These are phyloP conservation scores for Alternaria sp. DNA, from an alignment of 2,329 filamentous ascomycete species.

Conservation along the genomic window DNA sequence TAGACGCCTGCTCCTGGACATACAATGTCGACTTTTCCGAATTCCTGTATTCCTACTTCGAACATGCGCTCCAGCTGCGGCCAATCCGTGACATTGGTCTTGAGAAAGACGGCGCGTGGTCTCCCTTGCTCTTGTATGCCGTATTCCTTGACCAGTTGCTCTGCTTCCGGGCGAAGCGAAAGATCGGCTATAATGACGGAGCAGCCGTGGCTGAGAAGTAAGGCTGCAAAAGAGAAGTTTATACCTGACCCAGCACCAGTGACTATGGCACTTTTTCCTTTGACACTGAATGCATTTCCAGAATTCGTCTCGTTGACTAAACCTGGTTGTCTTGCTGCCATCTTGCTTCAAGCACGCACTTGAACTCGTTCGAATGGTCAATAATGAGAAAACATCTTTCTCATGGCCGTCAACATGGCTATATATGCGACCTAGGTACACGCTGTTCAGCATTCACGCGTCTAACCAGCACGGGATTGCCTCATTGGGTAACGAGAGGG, in stretches of 20 bases:
- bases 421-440: not conserved
- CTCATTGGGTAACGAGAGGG: constrained; percentile 21
- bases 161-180: constrained; percentile 55
- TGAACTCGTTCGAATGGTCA: not conserved
- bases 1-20: constrained; percentile 59
- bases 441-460: not conserved
- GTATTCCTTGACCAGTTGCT: constrained; percentile 48
- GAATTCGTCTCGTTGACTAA: not conserved
- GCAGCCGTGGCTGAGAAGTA: constrained; percentile 54
- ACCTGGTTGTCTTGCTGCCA: not conserved
- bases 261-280: constrained; percentile 56
- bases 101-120: constrained; percentile 52
- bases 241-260: constrained; percentile 59
- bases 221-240: constrained; percentile 54
- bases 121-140: constrained; percentile 14
- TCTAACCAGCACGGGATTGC: constrained; percentile 16
- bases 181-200: constrained; percentile 59
- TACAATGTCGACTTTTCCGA: constrained; percentile 53
- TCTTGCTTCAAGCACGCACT: not conserved
- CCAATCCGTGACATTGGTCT: constrained; percentile 53
- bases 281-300: constrained; percentile 41
- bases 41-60: constrained; percentile 32
- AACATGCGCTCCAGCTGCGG: constrained; percentile 44
- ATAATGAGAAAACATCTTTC: not conserved
- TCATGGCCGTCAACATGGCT: not conserved